Evolutionary conservation across 164 flowering plant species (phyloP), one percentile per base, ranked within the genome.

Genomic region (Magnolia officinalis): DNA sequence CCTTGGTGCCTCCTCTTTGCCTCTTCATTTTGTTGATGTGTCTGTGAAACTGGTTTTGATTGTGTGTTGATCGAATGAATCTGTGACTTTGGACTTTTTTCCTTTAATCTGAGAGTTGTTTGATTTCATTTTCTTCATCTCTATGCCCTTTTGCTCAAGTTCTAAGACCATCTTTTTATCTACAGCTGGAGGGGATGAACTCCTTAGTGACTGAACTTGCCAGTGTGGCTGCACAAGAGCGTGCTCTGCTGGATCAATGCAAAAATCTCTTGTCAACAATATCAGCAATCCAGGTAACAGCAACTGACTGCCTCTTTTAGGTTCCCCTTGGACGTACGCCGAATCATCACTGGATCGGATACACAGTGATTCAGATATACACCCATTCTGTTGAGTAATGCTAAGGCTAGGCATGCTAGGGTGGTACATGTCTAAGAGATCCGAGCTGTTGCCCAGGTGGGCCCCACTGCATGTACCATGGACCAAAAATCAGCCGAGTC

Each of bases 201-300:
- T 78, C 82, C 50, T 81, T 87, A 75, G 88, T 85, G 19, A 80
- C 81, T 74, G 97, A 93, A 75, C 88, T 92, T 64, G 84, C 90
- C 21, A 86, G 79, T 13, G 70, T 87, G 68, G 83, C 85, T 70
- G 81, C 82, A 66, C 85, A 81, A 59, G 99, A 91, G 86, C 85
- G 75, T 20, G 84, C 80, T 77, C 78, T 85, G 79, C 90, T 95
- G 7, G 74, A 79, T 67, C 84, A 89, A 72, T 88, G 94, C 90
- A 87, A 74, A 83, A 86, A 89, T 80, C 83, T 92, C 4, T 80
- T 95, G 80, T 92, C 94, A 64, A 76, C 85, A 37, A 24, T 90
- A 51, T 85, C 89, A 72, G 90, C 89, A 71, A 73, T 90, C 86
- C 96, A 95, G 94, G 98, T 92, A 83, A 82, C n/a, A 51, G 20